phyloP scores from a whole-genome alignment of 2,329 filamentous ascomycete genomes.

The Arthrocladium fulminans region DNA sequence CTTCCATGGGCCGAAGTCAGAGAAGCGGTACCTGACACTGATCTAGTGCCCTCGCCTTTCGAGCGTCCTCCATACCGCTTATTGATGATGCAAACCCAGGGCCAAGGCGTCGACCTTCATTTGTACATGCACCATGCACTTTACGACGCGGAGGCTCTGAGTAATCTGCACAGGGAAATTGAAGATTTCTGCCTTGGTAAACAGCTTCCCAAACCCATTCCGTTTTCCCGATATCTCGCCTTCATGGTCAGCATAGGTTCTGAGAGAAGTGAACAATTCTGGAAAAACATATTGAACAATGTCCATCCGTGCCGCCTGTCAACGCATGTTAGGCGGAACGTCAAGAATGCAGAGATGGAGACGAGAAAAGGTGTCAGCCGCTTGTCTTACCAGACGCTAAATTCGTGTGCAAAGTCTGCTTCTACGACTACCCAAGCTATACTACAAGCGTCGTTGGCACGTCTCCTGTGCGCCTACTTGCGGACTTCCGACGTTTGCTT shows the following conservation, averaged over 20 bases:
- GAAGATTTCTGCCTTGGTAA: slow-evolving; percentile 47
- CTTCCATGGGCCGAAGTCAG: slow-evolving; percentile 33
- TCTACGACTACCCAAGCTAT: slow-evolving; percentile 57
- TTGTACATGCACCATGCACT: slow-evolving; percentile 68
- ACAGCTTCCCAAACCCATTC: slow-evolving; percentile 40
- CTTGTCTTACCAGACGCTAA: slow-evolving; percentile 9
- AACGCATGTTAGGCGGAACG: slow-evolving; percentile 6
- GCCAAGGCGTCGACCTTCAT: neutral
- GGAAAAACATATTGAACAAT: slow-evolving; percentile 45
- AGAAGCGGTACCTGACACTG: neutral
- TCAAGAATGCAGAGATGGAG: neutral
- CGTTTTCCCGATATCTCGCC: slow-evolving; percentile 57
- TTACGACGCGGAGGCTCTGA: slow-evolving; percentile 75
- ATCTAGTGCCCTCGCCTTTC: slow-evolving; percentile 7
- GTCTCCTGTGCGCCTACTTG: slow-evolving; percentile 51
- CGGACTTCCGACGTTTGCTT: slow-evolving; percentile 64
- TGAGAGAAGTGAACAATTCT: slow-evolving; percentile 52
- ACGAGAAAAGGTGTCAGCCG: neutral
- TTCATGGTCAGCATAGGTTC: slow-evolving; percentile 46
- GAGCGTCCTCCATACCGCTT: slow-evolving; percentile 18
- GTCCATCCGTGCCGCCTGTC: slow-evolving; percentile 11
- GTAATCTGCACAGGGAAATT: slow-evolving; percentile 60
- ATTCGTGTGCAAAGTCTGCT: slow-evolving; percentile 37
- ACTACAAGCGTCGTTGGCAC: slow-evolving; percentile 65
- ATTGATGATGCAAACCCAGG: neutral